These are phyloP conservation scores for Diversispora epigaea DNA, from an alignment of 192 early-diverging fungal genomes.

Conservation along the genomic window DNA sequence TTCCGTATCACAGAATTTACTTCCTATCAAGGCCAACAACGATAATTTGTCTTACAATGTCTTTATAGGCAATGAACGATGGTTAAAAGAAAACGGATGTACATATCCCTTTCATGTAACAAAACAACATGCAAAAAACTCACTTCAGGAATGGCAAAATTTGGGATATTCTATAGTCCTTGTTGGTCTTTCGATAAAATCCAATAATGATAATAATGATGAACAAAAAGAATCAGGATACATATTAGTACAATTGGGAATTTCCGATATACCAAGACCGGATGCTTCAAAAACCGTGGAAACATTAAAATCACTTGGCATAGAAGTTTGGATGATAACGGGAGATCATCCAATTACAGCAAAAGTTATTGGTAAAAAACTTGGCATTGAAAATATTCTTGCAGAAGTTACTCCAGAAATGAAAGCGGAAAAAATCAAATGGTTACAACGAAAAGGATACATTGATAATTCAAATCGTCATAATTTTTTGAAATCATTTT, in stretches of 20 bases:
- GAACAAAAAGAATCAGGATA: constrained; percentile 27
- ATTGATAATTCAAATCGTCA: neutral
- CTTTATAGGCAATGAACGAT: constrained; percentile 61
- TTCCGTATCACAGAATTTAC: constrained; percentile 1
- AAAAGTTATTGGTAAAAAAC: constrained; percentile 53
- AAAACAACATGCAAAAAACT: constrained; percentile 27
- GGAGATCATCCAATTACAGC: constrained; percentile 72
- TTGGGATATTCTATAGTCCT: constrained; percentile 60
- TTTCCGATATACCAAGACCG: constrained; percentile 64
- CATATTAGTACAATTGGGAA: constrained; percentile 59
- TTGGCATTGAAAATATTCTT: constrained; percentile 68
- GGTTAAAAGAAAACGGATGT: constrained; percentile 61
- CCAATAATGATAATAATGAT: constrained; percentile 33
- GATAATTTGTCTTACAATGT: constrained; percentile 23
- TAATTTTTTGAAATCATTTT: constrained; percentile 24
- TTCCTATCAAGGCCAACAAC: neutral
- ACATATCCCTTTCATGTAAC: constrained; percentile 35
- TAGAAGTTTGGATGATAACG: constrained; percentile 78
- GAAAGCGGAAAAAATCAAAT: constrained; percentile 64
- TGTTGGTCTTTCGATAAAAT: constrained; percentile 40
- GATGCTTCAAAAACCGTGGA: constrained; percentile 56
- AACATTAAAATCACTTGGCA: constrained; percentile 47
- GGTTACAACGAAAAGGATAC: constrained; percentile 48
- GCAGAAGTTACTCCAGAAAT: constrained; percentile 71
- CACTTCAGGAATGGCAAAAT: constrained; percentile 52